These are phyloP conservation scores for Rhodotorula diobovata DNA, from an alignment of 768 basidiomycete genomes.

Conservation along the genomic window DNA sequence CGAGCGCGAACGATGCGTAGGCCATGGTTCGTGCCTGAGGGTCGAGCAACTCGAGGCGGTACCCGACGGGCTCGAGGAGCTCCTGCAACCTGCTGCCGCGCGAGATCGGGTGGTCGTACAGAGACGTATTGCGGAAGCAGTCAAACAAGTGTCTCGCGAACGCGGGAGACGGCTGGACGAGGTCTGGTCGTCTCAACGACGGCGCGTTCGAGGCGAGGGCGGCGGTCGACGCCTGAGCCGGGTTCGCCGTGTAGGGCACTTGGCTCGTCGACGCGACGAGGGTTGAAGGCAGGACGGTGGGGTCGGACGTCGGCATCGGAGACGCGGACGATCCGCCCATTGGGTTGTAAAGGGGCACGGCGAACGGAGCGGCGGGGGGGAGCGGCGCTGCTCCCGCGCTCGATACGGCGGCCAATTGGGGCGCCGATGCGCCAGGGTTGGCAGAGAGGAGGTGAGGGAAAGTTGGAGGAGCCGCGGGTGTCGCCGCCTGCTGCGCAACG, in stretches of 20 bases:
- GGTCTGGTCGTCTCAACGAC: background rate
- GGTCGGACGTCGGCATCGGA: too few relatives aligned
- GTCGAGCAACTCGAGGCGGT: background rate
- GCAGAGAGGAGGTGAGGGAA: too few relatives aligned
- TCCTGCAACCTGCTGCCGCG: background rate
- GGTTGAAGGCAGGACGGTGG: background rate
- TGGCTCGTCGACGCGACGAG: background rate
- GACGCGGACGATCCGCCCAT: too few relatives aligned
- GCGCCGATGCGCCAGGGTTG: too few relatives aligned
- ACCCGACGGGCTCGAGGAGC: background rate
- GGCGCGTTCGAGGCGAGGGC: background rate
- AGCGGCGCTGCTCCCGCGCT: too few relatives aligned
- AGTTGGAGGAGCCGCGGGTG: too few relatives aligned
- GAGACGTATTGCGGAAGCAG: background rate
- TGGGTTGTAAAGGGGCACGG: too few relatives aligned
- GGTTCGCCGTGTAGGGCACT: background rate
- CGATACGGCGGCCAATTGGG: too few relatives aligned
- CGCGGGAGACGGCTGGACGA: background rate
- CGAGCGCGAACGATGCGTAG: background rate
- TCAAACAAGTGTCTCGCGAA: background rate
- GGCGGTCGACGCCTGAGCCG: too few relatives aligned
- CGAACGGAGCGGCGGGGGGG: too few relatives aligned
- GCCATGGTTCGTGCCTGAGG: background rate
- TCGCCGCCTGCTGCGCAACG: too few relatives aligned
- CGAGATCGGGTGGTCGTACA: background rate